Evolutionary conservation across 2,329 filamentous ascomycete species (phyloP).

Genomic region (Colletotrichum viniferum): DNA sequence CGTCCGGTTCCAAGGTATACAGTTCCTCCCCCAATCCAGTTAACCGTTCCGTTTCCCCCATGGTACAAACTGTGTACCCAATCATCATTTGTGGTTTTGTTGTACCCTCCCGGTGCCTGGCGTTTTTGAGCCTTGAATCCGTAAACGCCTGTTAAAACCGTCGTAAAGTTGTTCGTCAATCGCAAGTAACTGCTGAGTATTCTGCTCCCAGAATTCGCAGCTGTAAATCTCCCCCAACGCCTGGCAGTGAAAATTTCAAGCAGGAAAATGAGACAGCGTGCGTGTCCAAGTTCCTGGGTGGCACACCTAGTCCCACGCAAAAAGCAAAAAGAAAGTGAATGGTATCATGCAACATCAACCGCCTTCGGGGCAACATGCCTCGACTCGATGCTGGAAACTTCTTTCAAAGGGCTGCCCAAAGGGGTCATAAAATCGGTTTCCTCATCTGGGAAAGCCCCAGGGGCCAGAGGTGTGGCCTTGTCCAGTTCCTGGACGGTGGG

Average conservation of each 20-base stretch:
- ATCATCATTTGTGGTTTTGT: background rate
- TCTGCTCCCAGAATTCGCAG: constrained; percentile 1
- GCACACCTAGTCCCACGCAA: background rate
- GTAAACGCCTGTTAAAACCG: constrained; percentile 10
- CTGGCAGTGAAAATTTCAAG: background rate
- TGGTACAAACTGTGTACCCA: background rate
- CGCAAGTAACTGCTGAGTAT: background rate
- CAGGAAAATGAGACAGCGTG: background rate
- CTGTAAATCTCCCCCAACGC: constrained; percentile 4
- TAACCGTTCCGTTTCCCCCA: background rate
- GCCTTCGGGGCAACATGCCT: background rate
- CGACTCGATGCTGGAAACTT: constrained; percentile 5
- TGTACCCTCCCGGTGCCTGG: background rate
- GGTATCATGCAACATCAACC: constrained; percentile 10
- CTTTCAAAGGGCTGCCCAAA: background rate
- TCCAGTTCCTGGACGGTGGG: background rate
- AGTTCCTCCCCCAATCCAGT: background rate
- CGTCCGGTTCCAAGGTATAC: background rate
- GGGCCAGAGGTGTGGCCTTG: constrained; percentile 6
- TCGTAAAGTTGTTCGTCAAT: constrained; percentile 19
- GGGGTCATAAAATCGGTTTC: background rate
- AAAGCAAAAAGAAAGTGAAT: background rate
- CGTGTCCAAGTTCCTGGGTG: background rate
- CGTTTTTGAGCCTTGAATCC: constrained; percentile 2
- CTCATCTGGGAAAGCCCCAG: constrained; percentile 15